Base-by-base conservation (phyloP, 164 flowering plant species). In the Umbellularia californica region DNA sequence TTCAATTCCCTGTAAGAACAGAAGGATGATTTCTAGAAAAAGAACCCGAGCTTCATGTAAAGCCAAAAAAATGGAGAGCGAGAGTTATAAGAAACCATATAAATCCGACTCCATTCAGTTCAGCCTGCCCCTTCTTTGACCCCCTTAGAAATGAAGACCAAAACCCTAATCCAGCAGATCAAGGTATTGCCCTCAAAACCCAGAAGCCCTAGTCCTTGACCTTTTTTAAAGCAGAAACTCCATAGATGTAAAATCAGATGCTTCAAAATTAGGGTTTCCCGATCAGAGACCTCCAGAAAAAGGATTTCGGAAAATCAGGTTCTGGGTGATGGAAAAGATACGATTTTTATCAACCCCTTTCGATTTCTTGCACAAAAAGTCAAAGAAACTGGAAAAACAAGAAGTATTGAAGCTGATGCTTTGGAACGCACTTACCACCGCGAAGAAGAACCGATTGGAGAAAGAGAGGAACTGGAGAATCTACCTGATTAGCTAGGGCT, bases 181-280 rank as follows among this genome's bases (percentile, higher is more conserved):
- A 51, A 52, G 58, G 25, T 24, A 24, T 1, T 24, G 25, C 14
- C 71, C 79, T 74, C 41, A 60, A 70, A 50, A 19, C 72, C 60
- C 58, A 23, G 41, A 70, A 74, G 60, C 83, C 50, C 50, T 27
- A 17, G 62, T 35, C 27, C 60, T 15, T 15, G 60, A 3, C 60
- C 5, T 20, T 55, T 19, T 55, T 55, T 3, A 55, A 55, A 55
- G 20, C 47, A 41, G 47, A 14, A 15, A 17, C 7, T 55, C 17
- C 20, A 20, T 15, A 55, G n/a, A 55, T 15, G 20, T n/a, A 13
- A 52, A 52, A 52, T 52, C 58, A 15, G 58, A 17, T 52, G 19
- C 19, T 15, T 17, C 3, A 55, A 5, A 17, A 55, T 15, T 1
- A 20, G 60, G 60, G 17, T 14, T 55, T 55, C n/a, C 60, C 60